A percentile compares a stretch with the other conserved stretches of the same genome.
Evolutionary conservation across 768 basidiomycete genomes (phyloP).

Genomic region (Lentinula lateritia): DNA sequence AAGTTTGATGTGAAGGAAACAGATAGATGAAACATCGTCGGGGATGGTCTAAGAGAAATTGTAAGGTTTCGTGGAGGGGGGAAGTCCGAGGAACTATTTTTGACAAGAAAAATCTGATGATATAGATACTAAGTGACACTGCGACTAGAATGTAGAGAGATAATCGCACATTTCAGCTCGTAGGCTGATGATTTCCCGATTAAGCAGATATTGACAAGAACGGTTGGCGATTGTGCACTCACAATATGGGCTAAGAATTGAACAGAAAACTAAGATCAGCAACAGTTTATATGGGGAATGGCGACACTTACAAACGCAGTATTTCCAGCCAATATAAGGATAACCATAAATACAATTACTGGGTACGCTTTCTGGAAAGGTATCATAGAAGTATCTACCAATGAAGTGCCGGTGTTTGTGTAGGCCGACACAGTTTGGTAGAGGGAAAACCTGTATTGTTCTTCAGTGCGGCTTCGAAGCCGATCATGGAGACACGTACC

Average conservation of each 20-base stretch:
- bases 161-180: conserved; percentile 72
- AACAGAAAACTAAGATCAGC: conserved; percentile 2
- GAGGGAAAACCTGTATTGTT: conserved; percentile 60
- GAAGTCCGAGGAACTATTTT: conserved; percentile 58
- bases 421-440: conserved; percentile 87
- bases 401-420: conserved; percentile 83
- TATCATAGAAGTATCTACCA: conserved; percentile 87
- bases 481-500: conserved; percentile 38
- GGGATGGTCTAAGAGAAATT: conserved; percentile 93
- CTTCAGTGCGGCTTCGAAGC: background rate
- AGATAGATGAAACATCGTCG: conserved; percentile 87
- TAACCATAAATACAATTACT: conserved; percentile 66
- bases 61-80: conserved; percentile 69
- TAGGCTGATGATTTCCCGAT: conserved; percentile 38
- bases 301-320: conserved; percentile 77
- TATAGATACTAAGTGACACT: background rate
- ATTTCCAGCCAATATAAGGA: conserved; percentile 87
- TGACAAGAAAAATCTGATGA: conserved; percentile 63
- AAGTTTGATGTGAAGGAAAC: conserved; percentile 91
- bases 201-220: background rate
- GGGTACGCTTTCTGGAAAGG: conserved; percentile 86
- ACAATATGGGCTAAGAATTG: conserved; percentile 73
- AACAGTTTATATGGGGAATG: background rate
- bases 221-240: conserved; percentile 25
- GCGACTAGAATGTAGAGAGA: background rate